Base-by-base conservation (phyloP, 306 rosid species). In the Ochetophila trinervis region DNA sequence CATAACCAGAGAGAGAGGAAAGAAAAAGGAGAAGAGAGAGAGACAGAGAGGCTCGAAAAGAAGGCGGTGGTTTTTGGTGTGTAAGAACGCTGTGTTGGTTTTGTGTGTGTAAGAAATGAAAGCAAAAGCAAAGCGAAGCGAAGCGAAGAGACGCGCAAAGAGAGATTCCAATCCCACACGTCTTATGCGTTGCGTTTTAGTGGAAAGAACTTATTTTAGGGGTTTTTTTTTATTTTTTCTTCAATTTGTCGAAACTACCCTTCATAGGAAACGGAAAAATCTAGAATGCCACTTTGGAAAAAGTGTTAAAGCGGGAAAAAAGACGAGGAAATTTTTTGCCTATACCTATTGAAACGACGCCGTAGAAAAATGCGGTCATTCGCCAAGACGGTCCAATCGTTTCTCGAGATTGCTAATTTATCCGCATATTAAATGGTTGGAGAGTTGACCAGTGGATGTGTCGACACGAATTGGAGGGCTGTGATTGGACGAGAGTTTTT, bases 131-230 rank as follows among this genome's bases (percentile, higher is more conserved):
- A 27, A 27, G 4, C 32, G 4, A 27, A 27, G 32, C 32, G 4
- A 27, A 27, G 32, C 32, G 32, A 27, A 21, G 54, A 9, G 37
- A 47, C 70, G 74, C 68, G 37, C 19, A 49, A 8, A 60, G 62
- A 42, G 58, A 27, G 32, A 27, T 27, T 27, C 32, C 32, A 27
- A 76, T 64, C 40, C 57, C 35, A 58, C 45, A 9, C 42, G 0
- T 10, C 24, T 52, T 53, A 78, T 60, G 73, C 91, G 80, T 63
- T 57, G 79, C 80, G 87, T 75, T 78, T 75, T 21, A 47, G 4
- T 6, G 44, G 34, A 37, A 11, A 27, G 32, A 27, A 27, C 4
- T 27, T 27, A 27, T 27, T 27, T 27, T 27, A 27, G 32, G 3
- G 32, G 32, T 2, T 27, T 2, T 11, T 23, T 36, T 30, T 0